A percentile compares a stretch with the other conserved stretches of the same genome.
Conservation (phyloP, 2,329 filamentous ascomycete genomes). For the Talaromyces sp. region DNA sequence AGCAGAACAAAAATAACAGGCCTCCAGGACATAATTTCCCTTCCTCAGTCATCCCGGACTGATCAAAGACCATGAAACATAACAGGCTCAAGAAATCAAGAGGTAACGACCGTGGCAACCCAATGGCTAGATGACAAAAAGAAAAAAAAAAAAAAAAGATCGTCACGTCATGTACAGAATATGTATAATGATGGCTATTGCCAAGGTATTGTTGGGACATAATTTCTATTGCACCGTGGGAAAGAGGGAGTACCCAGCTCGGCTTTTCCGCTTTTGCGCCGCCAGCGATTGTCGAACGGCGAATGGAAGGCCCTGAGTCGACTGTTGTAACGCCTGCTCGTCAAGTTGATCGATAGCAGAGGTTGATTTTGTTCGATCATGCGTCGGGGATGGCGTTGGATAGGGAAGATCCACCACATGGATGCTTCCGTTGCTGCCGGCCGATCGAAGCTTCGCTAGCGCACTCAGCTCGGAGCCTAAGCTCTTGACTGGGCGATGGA, state of each 20-base stretch:
- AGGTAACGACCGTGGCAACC: slow-evolving; percentile 9
- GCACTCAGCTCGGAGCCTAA: slow-evolving; percentile 33
- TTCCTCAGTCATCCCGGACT: not conserved
- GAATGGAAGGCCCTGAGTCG: slow-evolving; percentile 18
- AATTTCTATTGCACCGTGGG: slow-evolving; percentile 24
- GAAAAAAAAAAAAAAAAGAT: slow-evolving; percentile 18
- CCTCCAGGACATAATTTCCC: slow-evolving; percentile 1
- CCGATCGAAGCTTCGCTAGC: slow-evolving; percentile 28
- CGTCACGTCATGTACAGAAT: slow-evolving; percentile 17
- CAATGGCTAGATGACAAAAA: slow-evolving; percentile 11
- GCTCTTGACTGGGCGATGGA: slow-evolving; percentile 38
- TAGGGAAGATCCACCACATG: slow-evolving; percentile 27
- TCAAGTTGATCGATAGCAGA: slow-evolving; percentile 29
- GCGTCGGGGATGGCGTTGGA: slow-evolving; percentile 23
- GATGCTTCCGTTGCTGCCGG: slow-evolving; percentile 27
- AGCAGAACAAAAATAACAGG: not conserved
- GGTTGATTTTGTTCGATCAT: slow-evolving; percentile 38
- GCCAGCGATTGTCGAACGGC: slow-evolving; percentile 24
- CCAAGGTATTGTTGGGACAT: slow-evolving; percentile 4
- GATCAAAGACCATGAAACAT: slow-evolving; percentile 1
- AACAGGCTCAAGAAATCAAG: not conserved
- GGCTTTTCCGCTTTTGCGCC: slow-evolving; percentile 32
- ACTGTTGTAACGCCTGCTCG: slow-evolving; percentile 21
- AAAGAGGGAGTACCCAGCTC: slow-evolving; percentile 46
- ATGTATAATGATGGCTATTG: not conserved